Evolutionary conservation across 2,329 filamentous ascomycete genomes (phyloP), one percentile per base, ranked within the genome.

Genomic region (Stagonosporopsis cucurbitacearum): DNA sequence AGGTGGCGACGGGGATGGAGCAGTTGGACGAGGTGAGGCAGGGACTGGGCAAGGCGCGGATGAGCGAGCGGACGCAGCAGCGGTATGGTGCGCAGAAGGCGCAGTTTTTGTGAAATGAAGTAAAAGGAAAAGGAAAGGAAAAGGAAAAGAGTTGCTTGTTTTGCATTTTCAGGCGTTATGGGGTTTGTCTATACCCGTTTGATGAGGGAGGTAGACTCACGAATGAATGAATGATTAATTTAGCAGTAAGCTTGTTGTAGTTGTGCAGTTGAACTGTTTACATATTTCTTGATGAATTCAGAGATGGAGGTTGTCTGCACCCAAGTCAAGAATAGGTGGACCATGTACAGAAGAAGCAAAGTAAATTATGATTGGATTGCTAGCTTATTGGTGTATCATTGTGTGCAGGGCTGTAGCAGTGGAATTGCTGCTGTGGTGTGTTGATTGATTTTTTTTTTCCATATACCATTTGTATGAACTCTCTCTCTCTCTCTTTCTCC

Each of bases 21-120:
- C 91, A 98, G 80, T 80, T 98, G 57, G 95, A 98, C 63, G 94
- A 98, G 77, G 88, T 99, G 47, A 83, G 95, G 49, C 84, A 84
- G 61, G 91, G 87, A 6, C 76, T 97, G 53, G 94, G 94, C 0
- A 90, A 90, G 23, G 89, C 92, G 26, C 85, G 86, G 57, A 74
- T 96, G 46, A 62, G 62, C 23, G 45, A 58, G 7, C 66, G 70
- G 59, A 57, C 63, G 36, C 57, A 62, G 49, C 62, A 64, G 46
- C 48, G 52, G 42, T 62, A 53, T 13, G 50, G 54, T 0, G 48
- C 48, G 20, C 35, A 36, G 39, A 51, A 55, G 42, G 53, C 53
- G 20, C 53, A 55, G 36, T 55, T 55, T 7, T 46, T 55, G 17
- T 55, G 17, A 25, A n/a, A n/a, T n/a, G n/a, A n/a, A n/a, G n/a